Conservation (phyloP, 805 yeast genomes). For the Wickerhamomyces silvicola region DNA sequence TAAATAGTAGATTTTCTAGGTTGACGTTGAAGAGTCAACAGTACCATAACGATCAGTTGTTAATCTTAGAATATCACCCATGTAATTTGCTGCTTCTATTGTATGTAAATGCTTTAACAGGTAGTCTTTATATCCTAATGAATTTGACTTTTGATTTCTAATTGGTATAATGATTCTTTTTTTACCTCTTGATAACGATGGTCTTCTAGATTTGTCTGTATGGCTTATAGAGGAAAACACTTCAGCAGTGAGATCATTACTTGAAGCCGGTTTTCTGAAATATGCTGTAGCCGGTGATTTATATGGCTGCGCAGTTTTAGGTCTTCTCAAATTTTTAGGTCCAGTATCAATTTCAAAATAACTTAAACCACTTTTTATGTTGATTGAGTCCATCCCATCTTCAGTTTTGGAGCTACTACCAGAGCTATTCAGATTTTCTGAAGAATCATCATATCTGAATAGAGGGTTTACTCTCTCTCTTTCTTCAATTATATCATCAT, state of each 20-base stretch:
- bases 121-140: conserved; percentile 2
- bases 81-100: conserved; percentile 19
- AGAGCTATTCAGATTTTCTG: neutral
- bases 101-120: conserved; percentile 19
- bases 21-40: conserved; percentile 21
- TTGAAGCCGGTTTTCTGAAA: neutral
- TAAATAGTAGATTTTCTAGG: conserved; percentile 21
- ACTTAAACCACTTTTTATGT: neutral
- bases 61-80: conserved; percentile 20
- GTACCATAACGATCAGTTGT: conserved; percentile 29
- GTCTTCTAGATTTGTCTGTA: neutral
- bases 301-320: neutral
- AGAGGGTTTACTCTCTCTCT: neutral
- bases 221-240: too few relatives aligned
- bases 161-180: neutral
- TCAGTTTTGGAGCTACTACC: neutral
- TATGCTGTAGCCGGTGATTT: neutral
- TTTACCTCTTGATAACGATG: neutral
- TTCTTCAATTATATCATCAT: neutral
- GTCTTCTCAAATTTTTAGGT: neutral
- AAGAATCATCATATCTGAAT: too few relatives aligned
- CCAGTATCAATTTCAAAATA: too few relatives aligned
- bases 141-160: conserved; percentile 2
- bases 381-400: neutral
- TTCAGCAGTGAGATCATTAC: too few relatives aligned